phyloP scores from a whole-genome alignment of 2,329 filamentous ascomycete genomes.

The Myriosclerotinia curreyana region DNA sequence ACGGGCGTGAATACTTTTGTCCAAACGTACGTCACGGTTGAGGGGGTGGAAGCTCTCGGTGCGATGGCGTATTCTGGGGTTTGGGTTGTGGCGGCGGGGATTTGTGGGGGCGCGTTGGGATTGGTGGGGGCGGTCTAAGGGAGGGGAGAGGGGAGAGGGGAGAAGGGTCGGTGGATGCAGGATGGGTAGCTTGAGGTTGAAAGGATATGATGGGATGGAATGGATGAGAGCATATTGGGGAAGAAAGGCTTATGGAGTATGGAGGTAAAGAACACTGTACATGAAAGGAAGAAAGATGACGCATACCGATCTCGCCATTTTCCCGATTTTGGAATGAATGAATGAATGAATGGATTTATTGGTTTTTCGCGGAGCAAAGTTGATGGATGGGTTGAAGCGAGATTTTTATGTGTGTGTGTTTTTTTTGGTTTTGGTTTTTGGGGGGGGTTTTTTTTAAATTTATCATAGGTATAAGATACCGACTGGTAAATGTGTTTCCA shows the following conservation, averaged over 20 bases:
- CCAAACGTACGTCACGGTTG: constrained; percentile 62
- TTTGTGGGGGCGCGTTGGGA: constrained; percentile 56
- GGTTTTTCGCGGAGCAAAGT: background rate
- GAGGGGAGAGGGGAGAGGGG: too few species aligned
- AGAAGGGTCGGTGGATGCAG: background rate
- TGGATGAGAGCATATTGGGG: constrained; percentile 11
- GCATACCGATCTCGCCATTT: background rate
- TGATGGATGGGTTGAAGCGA: background rate
- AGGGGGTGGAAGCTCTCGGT: constrained; percentile 66
- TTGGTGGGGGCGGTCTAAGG: constrained; percentile 50
- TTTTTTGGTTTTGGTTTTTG: too few species aligned
- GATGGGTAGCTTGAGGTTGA: constrained; percentile 2
- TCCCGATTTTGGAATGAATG: background rate
- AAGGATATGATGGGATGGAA: background rate
- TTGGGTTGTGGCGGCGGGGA: constrained; percentile 65
- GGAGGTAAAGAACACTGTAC: background rate
- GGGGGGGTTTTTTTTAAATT: too few species aligned
- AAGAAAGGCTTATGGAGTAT: background rate
- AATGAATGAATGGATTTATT: background rate
- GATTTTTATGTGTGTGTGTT: background rate
- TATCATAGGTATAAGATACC: background rate
- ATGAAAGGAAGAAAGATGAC: constrained; percentile 13
- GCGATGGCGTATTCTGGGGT: constrained; percentile 69
- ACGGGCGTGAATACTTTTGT: constrained; percentile 60
- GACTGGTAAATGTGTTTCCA: background rate